phyloP scores from a whole-genome alignment of 805 yeast species.

The Myxozyma monticola region DNA sequence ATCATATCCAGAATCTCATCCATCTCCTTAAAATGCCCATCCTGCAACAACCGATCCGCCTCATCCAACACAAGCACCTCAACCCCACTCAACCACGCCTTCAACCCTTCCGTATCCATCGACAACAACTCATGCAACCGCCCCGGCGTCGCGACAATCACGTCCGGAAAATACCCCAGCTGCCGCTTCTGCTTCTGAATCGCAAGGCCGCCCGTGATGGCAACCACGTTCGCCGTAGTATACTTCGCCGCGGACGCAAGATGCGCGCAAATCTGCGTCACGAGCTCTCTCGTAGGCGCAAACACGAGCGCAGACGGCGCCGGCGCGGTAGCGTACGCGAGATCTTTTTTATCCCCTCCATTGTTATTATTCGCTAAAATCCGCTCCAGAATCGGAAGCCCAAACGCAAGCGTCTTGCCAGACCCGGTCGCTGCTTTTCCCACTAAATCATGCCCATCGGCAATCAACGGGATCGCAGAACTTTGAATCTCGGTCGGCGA shows the following conservation, averaged over 20 bases:
- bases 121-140: slow-evolving; percentile 74
- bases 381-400: slow-evolving; percentile 83
- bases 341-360: slow-evolving; percentile 19
- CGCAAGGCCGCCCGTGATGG: slow-evolving; percentile 92
- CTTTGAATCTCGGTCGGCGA: slow-evolving; percentile 85
- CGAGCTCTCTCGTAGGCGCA: slow-evolving; percentile 95
- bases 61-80: slow-evolving; percentile 78
- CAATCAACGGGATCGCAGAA: slow-evolving; percentile 68
- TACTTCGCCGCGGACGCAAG: slow-evolving; percentile 51
- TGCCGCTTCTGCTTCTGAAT: slow-evolving; percentile 89
- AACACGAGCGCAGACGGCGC: slow-evolving; percentile 76
- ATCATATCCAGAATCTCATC: slow-evolving; percentile 74
- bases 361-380: slow-evolving; percentile 39
- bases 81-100: slow-evolving; percentile 46
- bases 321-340: slow-evolving; percentile 33
- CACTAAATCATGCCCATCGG: slow-evolving; percentile 75
- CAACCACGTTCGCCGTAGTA: slow-evolving; percentile 58
- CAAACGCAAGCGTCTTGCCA: slow-evolving; percentile 95
- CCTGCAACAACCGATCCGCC: slow-evolving; percentile 92
- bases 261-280: slow-evolving; percentile 88
- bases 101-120: slow-evolving; percentile 48
- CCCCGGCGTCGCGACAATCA: slow-evolving; percentile 94
- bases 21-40: slow-evolving; percentile 93
- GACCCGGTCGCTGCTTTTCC: slow-evolving; percentile 98
- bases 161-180: slow-evolving; percentile 64